These are phyloP conservation scores for Pelargonium citronellum DNA, from an alignment of 441 rosid genomes.

Conservation along the genomic window DNA sequence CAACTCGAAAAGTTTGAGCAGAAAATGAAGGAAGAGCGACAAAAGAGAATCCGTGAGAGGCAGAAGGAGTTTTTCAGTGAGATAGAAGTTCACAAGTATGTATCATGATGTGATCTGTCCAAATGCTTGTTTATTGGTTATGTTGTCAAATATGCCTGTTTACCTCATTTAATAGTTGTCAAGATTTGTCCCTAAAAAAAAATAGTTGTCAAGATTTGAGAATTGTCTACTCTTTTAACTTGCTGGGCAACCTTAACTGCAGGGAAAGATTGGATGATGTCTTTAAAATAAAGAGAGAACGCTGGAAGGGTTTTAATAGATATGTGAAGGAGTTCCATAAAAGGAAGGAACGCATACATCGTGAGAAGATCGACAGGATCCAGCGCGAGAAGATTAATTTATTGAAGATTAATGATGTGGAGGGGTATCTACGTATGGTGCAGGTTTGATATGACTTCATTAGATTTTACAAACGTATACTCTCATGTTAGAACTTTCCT, in stretches of 20 bases:
- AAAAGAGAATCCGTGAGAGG: constrained; percentile 90
- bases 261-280: constrained; percentile 89
- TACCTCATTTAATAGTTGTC: constrained; percentile 5
- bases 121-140: constrained; percentile 3
- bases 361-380: constrained; percentile 93
- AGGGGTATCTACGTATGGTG: constrained; percentile 96
- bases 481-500: constrained; percentile 19
- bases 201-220: constrained; percentile 8
- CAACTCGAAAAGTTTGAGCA: constrained; percentile 82
- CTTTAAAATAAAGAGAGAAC: constrained; percentile 76
- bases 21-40: constrained; percentile 94
- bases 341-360: constrained; percentile 82
- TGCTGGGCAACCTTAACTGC: constrained; percentile 28
- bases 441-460: constrained; percentile 49
- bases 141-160: constrained; percentile 3
- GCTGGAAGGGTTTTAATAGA: constrained; percentile 81
- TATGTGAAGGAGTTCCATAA: constrained; percentile 89
- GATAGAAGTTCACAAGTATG: constrained; percentile 87
- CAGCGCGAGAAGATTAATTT: constrained; percentile 94
- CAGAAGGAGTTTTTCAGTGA: constrained; percentile 95
- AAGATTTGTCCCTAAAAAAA: neutral
- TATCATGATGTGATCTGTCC: constrained; percentile 13
- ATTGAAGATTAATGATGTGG: constrained; percentile 91
- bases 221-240: constrained; percentile 19
- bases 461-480: constrained; percentile 17